phyloP scores from a whole-genome alignment of 192 early-diverging fungal genomes.

The Backusella circina region DNA sequence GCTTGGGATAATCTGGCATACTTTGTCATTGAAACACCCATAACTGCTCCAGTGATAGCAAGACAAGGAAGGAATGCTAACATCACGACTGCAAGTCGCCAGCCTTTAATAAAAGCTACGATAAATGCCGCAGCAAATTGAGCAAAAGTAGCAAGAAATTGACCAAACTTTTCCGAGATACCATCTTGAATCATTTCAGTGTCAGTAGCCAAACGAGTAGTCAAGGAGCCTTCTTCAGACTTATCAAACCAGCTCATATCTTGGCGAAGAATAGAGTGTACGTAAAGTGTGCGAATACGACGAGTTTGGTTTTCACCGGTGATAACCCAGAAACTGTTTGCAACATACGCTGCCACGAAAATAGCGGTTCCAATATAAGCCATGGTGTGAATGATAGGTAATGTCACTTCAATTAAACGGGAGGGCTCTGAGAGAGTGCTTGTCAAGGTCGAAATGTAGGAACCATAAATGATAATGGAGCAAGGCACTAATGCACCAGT shows the following conservation, averaged over 20 bases:
- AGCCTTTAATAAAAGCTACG: constrained; percentile 72
- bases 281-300: constrained; percentile 72
- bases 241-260: constrained; percentile 85
- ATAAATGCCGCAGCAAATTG: constrained; percentile 72
- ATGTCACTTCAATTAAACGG: not conserved
- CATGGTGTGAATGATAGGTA: constrained; percentile 37
- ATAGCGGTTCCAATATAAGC: constrained; percentile 55
- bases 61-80: constrained; percentile 59
- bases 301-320: constrained; percentile 48
- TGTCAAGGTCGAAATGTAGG: constrained; percentile 5
- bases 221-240: constrained; percentile 72
- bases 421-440: not conserved
- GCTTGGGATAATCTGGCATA: constrained; percentile 21
- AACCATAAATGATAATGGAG: constrained; percentile 24
- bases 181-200: constrained; percentile 87
- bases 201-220: constrained; percentile 80
- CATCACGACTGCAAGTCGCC: constrained; percentile 80
- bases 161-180: constrained; percentile 77
- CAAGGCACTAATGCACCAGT: constrained; percentile 16
- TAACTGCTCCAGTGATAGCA: not conserved
- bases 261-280: constrained; percentile 76
- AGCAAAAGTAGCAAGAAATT: constrained; percentile 55
- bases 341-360: constrained; percentile 52
- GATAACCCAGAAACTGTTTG: constrained; percentile 53
- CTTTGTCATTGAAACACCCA: constrained; percentile 13